A percentile compares a stretch with the other conserved stretches of the same genome.
Conservation (phyloP, 441 rosid genomes). For the Jatropha multifida region DNA sequence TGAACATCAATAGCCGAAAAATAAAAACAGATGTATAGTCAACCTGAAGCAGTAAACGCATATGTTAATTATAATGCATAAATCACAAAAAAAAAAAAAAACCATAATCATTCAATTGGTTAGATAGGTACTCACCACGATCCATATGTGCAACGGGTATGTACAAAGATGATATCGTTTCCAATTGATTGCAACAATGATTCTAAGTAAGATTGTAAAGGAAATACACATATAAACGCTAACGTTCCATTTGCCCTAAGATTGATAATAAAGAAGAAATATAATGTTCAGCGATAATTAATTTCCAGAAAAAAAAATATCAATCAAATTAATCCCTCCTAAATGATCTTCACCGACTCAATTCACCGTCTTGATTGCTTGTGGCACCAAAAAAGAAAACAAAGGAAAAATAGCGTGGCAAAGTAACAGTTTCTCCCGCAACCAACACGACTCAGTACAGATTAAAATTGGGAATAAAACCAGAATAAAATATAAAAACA, state of each 20-base stretch:
- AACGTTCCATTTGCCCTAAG: not conserved
- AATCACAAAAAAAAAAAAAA: not conserved
- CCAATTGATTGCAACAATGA: slow-evolving; percentile 91
- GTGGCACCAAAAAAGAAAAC: too few species aligned
- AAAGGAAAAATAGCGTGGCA: too few species aligned
- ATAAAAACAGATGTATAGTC: slow-evolving; percentile 88
- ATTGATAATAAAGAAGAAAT: not conserved
- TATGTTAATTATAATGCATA: not conserved
- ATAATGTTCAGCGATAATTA: not conserved
- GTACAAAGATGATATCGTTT: slow-evolving; percentile 67
- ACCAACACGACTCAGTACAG: too few species aligned
- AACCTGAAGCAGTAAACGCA: slow-evolving; percentile 53
- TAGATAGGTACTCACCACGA: slow-evolving; percentile 57
- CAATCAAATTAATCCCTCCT: not conserved
- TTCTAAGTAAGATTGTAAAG: slow-evolving; percentile 47
- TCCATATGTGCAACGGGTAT: slow-evolving; percentile 96
- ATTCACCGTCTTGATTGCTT: too few species aligned
- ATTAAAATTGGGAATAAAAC: too few species aligned
- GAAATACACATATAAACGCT: slow-evolving; percentile 20
- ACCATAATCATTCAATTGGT: not conserved
- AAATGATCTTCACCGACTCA: too few species aligned
- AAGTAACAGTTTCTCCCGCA: too few species aligned
- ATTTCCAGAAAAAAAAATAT: not conserved
- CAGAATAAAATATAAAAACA: too few species aligned
- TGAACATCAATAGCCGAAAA: slow-evolving; percentile 92